Conservation (phyloP, 2,329 filamentous ascomycete species). For the Xylaria sp. region DNA sequence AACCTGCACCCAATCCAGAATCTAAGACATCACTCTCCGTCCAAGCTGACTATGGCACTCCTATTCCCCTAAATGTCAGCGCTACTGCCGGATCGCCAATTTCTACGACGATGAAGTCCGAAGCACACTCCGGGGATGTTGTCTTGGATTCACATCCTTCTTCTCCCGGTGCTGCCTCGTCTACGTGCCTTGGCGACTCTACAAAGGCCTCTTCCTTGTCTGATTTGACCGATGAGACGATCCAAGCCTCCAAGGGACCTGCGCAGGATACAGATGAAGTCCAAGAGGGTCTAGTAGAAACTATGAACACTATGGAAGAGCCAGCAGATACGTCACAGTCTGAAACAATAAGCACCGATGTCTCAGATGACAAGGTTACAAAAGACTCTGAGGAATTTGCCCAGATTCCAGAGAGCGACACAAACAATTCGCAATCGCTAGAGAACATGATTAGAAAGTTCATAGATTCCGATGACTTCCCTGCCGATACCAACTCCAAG, state of each 20-base stretch:
- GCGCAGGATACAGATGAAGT: conserved; percentile 29
- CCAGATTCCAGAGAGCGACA: conserved; percentile 41
- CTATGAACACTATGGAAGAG: conserved; percentile 27
- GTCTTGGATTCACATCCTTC: conserved; percentile 67
- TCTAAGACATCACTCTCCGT: conserved; percentile 42
- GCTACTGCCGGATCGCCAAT: conserved; percentile 64
- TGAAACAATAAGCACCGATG: conserved; percentile 38
- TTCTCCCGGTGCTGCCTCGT: conserved; percentile 62
- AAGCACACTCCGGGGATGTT: conserved; percentile 60
- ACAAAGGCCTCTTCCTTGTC: conserved; percentile 73
- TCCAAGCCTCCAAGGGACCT: conserved; percentile 56
- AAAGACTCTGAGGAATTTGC: conserved; percentile 41
- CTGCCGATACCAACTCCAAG: conserved; percentile 7
- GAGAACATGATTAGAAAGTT: conserved; percentile 34
- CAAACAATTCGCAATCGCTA: conserved; percentile 36
- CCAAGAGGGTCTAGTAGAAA: conserved; percentile 30
- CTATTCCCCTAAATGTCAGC: conserved; percentile 61
- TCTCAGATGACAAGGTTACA: conserved; percentile 37
- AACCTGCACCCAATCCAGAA: conserved; percentile 43
- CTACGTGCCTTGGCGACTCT: conserved; percentile 67
- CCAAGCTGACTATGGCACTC: conserved; percentile 50
- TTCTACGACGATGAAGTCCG: conserved; percentile 51
- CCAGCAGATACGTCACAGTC: conserved; percentile 30
- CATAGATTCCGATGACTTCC: conserved; percentile 36
- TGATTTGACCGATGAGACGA: conserved; percentile 70